These are phyloP conservation scores for Tricholoma hemisulphureum DNA, from an alignment of 768 basidiomycete genomes.

Conservation along the genomic window DNA sequence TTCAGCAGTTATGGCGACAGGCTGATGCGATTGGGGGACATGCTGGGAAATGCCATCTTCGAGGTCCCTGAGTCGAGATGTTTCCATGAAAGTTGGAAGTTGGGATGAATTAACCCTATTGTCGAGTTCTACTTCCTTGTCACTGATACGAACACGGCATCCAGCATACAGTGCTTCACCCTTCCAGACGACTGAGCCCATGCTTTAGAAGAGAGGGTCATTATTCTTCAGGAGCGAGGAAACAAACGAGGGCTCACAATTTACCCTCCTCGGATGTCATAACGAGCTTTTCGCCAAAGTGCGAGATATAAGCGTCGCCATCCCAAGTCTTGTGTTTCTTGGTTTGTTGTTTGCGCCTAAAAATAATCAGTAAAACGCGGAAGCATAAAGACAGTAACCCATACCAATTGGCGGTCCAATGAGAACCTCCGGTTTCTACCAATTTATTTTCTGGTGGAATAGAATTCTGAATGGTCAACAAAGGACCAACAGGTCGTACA, in stretches of 20 bases:
- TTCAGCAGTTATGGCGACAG: neutral
- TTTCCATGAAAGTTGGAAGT: slow-evolving; percentile 43
- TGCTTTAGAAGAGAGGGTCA: slow-evolving; percentile 33
- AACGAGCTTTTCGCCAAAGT: slow-evolving; percentile 47
- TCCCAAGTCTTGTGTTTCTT: slow-evolving; percentile 90
- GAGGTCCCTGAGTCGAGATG: neutral
- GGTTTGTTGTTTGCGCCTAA: slow-evolving; percentile 68
- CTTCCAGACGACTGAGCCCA: slow-evolving; percentile 64
- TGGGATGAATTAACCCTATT: slow-evolving; percentile 46
- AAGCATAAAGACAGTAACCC: neutral
- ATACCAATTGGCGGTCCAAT: slow-evolving; percentile 74
- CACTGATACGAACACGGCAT: slow-evolving; percentile 46
- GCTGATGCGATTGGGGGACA: neutral
- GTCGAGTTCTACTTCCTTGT: slow-evolving; percentile 65
- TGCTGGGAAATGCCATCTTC: slow-evolving; percentile 3
- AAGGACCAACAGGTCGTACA: slow-evolving; percentile 40
- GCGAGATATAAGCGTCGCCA: slow-evolving; percentile 66
- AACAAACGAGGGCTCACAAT: slow-evolving; percentile 43
- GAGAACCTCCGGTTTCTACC: slow-evolving; percentile 30
- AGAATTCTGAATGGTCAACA: slow-evolving; percentile 18
- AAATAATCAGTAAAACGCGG: slow-evolving; percentile 3
- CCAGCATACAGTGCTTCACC: slow-evolving; percentile 50
- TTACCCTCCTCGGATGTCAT: slow-evolving; percentile 72
- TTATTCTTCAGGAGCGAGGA: neutral
- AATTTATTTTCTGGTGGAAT: slow-evolving; percentile 10